A percentile compares a stretch with the other conserved stretches of the same genome.
phyloP scores from a whole-genome alignment of 805 yeast species.

The Candida germanica region DNA sequence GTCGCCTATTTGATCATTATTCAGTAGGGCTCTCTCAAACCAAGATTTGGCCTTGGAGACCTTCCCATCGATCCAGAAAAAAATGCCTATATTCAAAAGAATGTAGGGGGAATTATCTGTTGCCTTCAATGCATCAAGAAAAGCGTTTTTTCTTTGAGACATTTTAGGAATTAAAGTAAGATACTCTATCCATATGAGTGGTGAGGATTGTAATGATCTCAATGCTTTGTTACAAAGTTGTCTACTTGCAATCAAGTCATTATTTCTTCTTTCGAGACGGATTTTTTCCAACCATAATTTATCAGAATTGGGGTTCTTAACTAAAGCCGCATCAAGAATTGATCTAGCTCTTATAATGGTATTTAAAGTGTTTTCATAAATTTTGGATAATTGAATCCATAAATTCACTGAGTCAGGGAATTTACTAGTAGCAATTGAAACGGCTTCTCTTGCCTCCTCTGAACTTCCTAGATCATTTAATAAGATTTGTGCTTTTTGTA shows the following conservation, averaged over 20 bases:
- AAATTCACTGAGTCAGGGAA: constrained; percentile 44
- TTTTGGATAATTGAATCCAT: constrained; percentile 53
- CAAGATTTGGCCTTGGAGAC: constrained; percentile 63
- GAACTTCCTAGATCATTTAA: constrained; percentile 25
- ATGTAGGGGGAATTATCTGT: constrained; percentile 62
- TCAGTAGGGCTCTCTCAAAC: constrained; percentile 65
- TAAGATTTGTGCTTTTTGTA: constrained; percentile 62
- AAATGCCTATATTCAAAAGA: constrained; percentile 60
- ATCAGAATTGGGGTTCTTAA: constrained; percentile 48
- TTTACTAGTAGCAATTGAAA: constrained; percentile 45
- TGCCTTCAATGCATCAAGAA: constrained; percentile 66
- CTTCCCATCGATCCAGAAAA: constrained; percentile 66
- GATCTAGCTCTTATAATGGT: constrained; percentile 64
- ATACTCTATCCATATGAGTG: constrained; percentile 64
- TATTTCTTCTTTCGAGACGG: constrained; percentile 50
- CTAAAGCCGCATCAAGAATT: constrained; percentile 61
- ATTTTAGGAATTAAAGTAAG: constrained; percentile 45
- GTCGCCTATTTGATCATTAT: constrained; percentile 66
- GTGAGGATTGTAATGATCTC: constrained; percentile 53
- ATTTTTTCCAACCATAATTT: constrained; percentile 58
- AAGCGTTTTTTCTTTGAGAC: constrained; percentile 53
- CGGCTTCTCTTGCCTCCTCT: constrained; percentile 45
- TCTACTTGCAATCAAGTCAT: constrained; percentile 51
- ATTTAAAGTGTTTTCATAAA: constrained; percentile 43
- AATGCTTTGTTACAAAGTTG: constrained; percentile 57